Evolutionary conservation across 805 yeast species (phyloP), one percentile per base, ranked within the genome.

Genomic region (Saturnispora besseyi): DNA sequence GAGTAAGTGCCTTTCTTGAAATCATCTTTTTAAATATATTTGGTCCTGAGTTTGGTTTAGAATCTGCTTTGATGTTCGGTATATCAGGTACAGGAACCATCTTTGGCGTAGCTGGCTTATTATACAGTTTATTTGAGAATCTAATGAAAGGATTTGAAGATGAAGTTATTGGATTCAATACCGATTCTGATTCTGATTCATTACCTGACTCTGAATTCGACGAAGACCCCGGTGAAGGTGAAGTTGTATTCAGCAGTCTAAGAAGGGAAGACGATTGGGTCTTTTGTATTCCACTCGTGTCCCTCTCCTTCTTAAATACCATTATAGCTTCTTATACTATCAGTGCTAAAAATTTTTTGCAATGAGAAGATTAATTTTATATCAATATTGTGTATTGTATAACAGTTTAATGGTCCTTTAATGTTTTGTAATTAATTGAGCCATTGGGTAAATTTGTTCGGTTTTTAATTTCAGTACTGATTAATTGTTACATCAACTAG

Each of bases 21-120:
- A 60, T 55, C 18, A 62, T 56, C 46, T 61, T 66, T 38, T 65
- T 65, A 54, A 65, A 66, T 38, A 65, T 59, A 33, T 49, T 48
- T 22, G 55, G 51, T 24, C 29, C 48, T 45, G 37, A 10, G 13
- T 12, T 24, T 5, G 40, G n/a, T 18, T 13, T 12, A 12, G 40
- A 24, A 26, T 22, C 40, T 11, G 21, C 22, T 9, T 36, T 36
- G 2, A 13, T 9, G 11, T 26, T 26, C 26, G 49, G 11, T 36
- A 15, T 24, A 15, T 43, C 37, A 12, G 38, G 26, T 12, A 21
- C 32, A 11, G 49, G 44, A 28, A 37, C n/a, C 15, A 29, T 22
- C 22, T 24, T 30, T 21, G 40, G 5, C 11, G 15, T n/a, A 26
- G 22, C 15, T 15, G 18, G 40, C 40, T 36, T 36, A 15, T 36